These are phyloP conservation scores for Debaryomyces maramus DNA, from an alignment of 805 yeast genomes.

Conservation along the genomic window DNA sequence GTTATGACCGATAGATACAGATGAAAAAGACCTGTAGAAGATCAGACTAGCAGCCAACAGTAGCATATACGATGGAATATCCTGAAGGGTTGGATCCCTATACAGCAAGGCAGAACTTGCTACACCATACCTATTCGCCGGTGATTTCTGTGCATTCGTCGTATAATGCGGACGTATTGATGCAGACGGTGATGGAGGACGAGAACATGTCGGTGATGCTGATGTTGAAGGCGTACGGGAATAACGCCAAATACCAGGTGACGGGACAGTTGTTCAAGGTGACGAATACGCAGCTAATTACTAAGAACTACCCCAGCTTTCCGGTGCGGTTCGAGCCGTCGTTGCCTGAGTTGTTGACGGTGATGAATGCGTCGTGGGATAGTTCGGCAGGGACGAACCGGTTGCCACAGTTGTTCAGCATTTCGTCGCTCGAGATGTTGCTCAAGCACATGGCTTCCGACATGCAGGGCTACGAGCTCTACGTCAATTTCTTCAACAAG, in stretches of 20 bases:
- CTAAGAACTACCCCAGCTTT: slow-evolving; percentile 51
- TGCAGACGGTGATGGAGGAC: slow-evolving; percentile 41
- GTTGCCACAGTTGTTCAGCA: slow-evolving; percentile 34
- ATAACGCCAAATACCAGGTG: slow-evolving; percentile 43
- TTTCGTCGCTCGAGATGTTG: slow-evolving; percentile 35
- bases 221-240: slow-evolving; percentile 56
- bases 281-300: slow-evolving; percentile 51
- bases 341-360: slow-evolving; percentile 39
- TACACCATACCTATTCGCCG: slow-evolving; percentile 53
- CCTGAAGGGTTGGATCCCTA: slow-evolving; percentile 41
- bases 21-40: too few relatives aligned
- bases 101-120: slow-evolving; percentile 38
- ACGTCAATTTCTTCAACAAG: slow-evolving; percentile 57
- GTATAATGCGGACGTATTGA: slow-evolving; percentile 42
- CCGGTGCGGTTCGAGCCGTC: slow-evolving; percentile 55
- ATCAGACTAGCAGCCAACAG: too few relatives aligned
- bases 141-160: slow-evolving; percentile 51
- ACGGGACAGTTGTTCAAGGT: slow-evolving; percentile 46
- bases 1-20: background rate
- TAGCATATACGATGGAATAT: slow-evolving; percentile 18
- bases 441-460: slow-evolving; percentile 17
- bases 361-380: slow-evolving; percentile 18
- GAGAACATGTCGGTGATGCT: slow-evolving; percentile 44
- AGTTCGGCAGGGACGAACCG: slow-evolving; percentile 2
- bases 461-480: slow-evolving; percentile 35